Conservation (phyloP, 208 protist species). For the Acanthamoeba castellanii region DNA sequence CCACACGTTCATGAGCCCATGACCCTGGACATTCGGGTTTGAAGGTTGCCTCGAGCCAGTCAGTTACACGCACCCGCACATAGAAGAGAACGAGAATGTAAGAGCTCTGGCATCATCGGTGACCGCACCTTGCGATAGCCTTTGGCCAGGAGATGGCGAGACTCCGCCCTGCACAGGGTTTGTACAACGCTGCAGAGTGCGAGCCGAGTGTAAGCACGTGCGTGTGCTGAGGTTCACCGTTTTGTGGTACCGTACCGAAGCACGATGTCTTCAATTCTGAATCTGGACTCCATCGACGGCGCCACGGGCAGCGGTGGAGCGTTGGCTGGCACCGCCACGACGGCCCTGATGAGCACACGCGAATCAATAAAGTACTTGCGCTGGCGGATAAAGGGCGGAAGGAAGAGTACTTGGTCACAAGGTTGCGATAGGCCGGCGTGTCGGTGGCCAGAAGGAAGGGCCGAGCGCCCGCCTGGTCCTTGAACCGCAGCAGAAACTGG, state of each 20-base stretch:
- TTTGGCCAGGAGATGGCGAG: constrained; percentile 61
- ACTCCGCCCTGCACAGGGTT: neutral
- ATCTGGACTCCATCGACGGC: neutral
- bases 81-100: neutral
- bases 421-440: neutral
- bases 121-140: constrained; percentile 52
- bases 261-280: constrained; percentile 19
- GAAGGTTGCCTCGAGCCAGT: too few relatives aligned
- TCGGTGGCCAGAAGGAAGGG: neutral
- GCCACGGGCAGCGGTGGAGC: neutral
- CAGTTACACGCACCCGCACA: neutral
- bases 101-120: neutral
- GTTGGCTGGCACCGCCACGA: constrained; percentile 4
- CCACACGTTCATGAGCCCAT: constrained; percentile 54
- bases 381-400: too few relatives aligned
- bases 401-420: neutral
- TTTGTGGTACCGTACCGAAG: neutral
- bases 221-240: neutral
- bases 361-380: too few relatives aligned
- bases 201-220: neutral
- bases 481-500: constrained; percentile 42
- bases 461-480: neutral
- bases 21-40: neutral
- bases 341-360: neutral
- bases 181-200: neutral